These are phyloP conservation scores for Pythium guiyangense DNA, from an alignment of 352 stramenopile species.

Conservation along the genomic window DNA sequence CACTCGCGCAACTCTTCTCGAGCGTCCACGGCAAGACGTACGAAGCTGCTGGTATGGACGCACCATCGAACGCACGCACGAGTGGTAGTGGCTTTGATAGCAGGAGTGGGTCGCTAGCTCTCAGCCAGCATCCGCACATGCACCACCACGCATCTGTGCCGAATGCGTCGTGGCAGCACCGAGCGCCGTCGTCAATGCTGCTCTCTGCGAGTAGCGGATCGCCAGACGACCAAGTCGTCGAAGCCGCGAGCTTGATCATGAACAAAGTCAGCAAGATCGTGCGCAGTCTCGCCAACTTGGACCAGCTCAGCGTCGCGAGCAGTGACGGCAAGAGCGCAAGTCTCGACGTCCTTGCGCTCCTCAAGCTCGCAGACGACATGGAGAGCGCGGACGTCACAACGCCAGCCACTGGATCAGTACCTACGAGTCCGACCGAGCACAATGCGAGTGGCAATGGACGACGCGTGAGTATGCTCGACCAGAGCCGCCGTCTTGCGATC, in stretches of 20 bases:
- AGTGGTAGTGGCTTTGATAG: too few species aligned
- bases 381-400: constrained; percentile 18
- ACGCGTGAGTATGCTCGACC: constrained; percentile 10
- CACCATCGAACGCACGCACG: too few species aligned
- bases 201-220: background rate
- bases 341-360: constrained; percentile 33
- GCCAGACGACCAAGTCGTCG: constrained; percentile 18
- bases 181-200: background rate
- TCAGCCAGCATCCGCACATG: too few species aligned
- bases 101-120: too few species aligned
- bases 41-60: constrained; percentile 35
- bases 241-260: constrained; percentile 37
- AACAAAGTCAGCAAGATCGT: constrained; percentile 59
- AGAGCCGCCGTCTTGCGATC: constrained; percentile 13
- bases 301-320: constrained; percentile 17
- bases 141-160: constrained; percentile 1
- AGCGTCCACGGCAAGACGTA: constrained; percentile 29
- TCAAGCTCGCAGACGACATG: constrained; percentile 56
- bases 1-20: constrained; percentile 44
- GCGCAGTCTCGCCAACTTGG: constrained; percentile 41
- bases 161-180: background rate
- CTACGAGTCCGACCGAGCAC: constrained; percentile 8
- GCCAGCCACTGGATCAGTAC: background rate
- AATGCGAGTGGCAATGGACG: background rate
- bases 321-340: constrained; percentile 13